phyloP scores from a whole-genome alignment of 768 basidiomycete genomes.

The Gyrodon lividus region DNA sequence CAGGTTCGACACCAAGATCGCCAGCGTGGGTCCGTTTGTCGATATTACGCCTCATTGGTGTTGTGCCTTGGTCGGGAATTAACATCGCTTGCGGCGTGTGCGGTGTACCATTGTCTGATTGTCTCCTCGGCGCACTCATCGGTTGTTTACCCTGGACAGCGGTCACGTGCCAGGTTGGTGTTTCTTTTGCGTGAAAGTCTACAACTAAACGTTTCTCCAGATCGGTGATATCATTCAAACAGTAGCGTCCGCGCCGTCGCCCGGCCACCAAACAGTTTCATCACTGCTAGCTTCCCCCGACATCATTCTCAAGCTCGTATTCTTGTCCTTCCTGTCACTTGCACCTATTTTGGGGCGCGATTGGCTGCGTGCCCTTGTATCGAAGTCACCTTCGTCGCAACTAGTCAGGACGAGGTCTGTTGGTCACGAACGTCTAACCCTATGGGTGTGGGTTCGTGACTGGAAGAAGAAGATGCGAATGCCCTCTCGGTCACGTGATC shows the following conservation, averaged over 20 bases:
- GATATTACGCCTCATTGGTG: slow-evolving; percentile 84
- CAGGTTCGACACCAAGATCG: slow-evolving; percentile 36
- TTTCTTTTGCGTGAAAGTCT: slow-evolving; percentile 6
- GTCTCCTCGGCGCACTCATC: slow-evolving; percentile 79
- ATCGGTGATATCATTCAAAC: slow-evolving; percentile 88
- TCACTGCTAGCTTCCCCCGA: slow-evolving; percentile 81
- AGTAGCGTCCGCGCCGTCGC: slow-evolving; percentile 68
- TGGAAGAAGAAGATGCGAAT: slow-evolving; percentile 63
- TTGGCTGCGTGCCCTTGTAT: slow-evolving; percentile 57
- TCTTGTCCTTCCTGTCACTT: slow-evolving; percentile 80
- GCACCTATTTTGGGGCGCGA: slow-evolving; percentile 83
- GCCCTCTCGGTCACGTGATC: slow-evolving; percentile 49
- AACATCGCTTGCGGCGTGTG: slow-evolving; percentile 95
- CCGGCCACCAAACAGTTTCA: slow-evolving; percentile 76
- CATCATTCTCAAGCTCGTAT: slow-evolving; percentile 79
- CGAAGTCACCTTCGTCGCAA: slow-evolving; percentile 24
- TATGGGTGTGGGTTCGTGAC: slow-evolving; percentile 68
- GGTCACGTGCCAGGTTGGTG: slow-evolving; percentile 80
- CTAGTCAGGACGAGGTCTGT: slow-evolving; percentile 18
- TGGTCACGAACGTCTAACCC: slow-evolving; percentile 37
- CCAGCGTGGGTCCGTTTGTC: slow-evolving; percentile 82
- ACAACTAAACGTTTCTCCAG: slow-evolving; percentile 37
- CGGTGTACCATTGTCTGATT: slow-evolving; percentile 73
- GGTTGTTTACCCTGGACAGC: slow-evolving; percentile 88
- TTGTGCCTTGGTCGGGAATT: slow-evolving; percentile 97